Base-by-base conservation (phyloP, 148 eudicot species). In the Rhododendron ovatum region DNA sequence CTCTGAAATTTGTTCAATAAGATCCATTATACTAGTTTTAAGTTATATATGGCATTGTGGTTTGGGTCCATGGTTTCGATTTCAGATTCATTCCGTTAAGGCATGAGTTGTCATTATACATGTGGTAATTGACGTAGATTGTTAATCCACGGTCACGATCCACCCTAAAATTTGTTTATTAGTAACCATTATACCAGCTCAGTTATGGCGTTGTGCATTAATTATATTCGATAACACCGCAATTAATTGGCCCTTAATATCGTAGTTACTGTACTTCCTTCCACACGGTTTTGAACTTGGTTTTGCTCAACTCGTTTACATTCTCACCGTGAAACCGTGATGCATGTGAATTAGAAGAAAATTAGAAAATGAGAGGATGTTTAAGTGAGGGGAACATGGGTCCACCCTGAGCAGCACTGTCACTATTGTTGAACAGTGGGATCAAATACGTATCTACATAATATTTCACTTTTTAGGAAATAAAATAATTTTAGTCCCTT, bases 261-360 rank as follows among this genome's bases (percentile, higher is more conserved):
- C 4, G 80, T 51, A 43, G 47, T 84, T 74, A 51, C 86, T 51
- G 9, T 37, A 39, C 80, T 53, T 83, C 41, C 85, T 83, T 48
- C 47, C 86, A 51, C 81, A n/a, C 81, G 50, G 67, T 74, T 84
- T 84, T 35, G 81, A 51, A 73, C 69, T 73, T 50, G 24, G 80
- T 50, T 83, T 69, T 30, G 18, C 57, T 71, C 20, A 50, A 1
- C n/a, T 26, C 26, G 1, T 69, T 84, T 12, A 35, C 86, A 33
- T 10, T 74, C 51, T 4, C 33, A 53, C 69, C 69, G 24, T 50
- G 11, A 5, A 83, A 45, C 30, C n/a, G 0, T 2, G 45, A 33
- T 8, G 35, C 48, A 9, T 47, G 7, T 13, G 13, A 28, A 28
- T 22, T 20, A 22, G 65, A 53, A 53, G 18, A 5, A 59, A 61